These are phyloP conservation scores for Streptanthus diversifolius DNA, from an alignment of 345 rosid species.

Conservation along the genomic window DNA sequence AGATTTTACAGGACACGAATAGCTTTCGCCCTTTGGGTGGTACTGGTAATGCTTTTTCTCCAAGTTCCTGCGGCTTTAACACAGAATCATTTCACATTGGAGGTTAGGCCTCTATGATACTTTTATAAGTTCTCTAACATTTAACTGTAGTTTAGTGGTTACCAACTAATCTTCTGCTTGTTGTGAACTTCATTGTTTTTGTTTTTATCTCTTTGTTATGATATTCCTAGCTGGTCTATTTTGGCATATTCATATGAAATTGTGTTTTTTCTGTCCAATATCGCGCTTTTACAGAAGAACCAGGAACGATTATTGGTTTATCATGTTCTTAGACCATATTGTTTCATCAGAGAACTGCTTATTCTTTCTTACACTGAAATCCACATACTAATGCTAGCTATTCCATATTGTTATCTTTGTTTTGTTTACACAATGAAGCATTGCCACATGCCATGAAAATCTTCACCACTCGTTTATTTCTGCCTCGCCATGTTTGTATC, in stretches of 20 bases:
- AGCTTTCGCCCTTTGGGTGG: constrained; percentile 30
- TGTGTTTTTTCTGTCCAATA: too few relatives aligned
- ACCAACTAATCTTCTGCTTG: not conserved
- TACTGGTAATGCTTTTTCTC: constrained; percentile 6
- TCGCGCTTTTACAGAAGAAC: too few relatives aligned
- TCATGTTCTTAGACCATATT: not conserved
- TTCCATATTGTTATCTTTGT: not conserved
- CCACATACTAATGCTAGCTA: constrained; percentile 1
- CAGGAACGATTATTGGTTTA: not conserved
- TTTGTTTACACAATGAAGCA: not conserved
- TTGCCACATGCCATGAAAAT: not conserved
- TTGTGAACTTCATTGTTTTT: too few relatives aligned
- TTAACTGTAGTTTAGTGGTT: not conserved
- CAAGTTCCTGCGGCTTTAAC: constrained; percentile 32
- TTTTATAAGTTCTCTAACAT: not conserved
- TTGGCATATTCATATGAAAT: too few relatives aligned
- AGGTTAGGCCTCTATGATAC: constrained; percentile 37
- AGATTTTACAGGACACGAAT: constrained; percentile 31
- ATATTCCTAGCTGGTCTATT: not conserved
- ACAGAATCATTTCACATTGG: constrained; percentile 28
- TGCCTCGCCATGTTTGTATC: not conserved
- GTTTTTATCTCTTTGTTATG: not conserved
- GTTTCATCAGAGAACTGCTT: not conserved
- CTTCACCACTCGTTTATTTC: not conserved
- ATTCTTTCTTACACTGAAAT: not conserved